Percentiles rank a stretch among this genome's conserved stretches.
These are phyloP conservation scores for Calonectria pseudoturangicola DNA, from an alignment of 2,329 filamentous ascomycete species.

Conservation along the genomic window DNA sequence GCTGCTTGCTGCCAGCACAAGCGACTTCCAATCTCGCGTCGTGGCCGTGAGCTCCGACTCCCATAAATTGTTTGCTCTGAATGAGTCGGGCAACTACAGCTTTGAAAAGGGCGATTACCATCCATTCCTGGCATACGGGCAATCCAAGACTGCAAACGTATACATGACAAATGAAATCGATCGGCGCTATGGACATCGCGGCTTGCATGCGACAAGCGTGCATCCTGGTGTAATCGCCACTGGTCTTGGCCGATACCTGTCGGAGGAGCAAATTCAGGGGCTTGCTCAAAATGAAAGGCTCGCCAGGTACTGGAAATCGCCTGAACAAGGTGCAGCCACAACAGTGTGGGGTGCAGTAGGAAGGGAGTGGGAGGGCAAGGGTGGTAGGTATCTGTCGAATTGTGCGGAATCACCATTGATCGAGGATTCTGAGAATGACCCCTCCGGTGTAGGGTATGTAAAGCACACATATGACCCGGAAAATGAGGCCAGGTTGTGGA, in stretches of 20 bases:
- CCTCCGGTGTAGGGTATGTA: not conserved
- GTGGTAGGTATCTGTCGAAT: not conserved
- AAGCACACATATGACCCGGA: not conserved
- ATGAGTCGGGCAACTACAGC: not conserved
- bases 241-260: not conserved
- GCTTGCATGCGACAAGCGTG: not conserved
- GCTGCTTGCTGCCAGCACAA: constrained; percentile 10
- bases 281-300: not conserved
- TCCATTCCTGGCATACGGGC: not conserved
- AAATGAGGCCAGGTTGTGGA: not conserved
- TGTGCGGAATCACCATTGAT: not conserved
- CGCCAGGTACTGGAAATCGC: constrained; percentile 10
- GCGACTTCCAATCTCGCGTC: constrained; percentile 32
- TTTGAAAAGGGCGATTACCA: constrained; percentile 13
- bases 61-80: not conserved
- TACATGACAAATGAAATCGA: constrained; percentile 7
- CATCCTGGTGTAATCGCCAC: constrained; percentile 10
- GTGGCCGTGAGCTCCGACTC: constrained; percentile 14
- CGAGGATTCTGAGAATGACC: not conserved
- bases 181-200: constrained; percentile 3
- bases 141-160: constrained; percentile 7
- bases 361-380: constrained; percentile 13
- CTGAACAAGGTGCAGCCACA: constrained; percentile 11
- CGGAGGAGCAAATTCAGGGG: not conserved
- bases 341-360: constrained; percentile 2